A percentile compares a stretch with the other conserved stretches of the same genome.
phyloP scores from a whole-genome alignment of 1,284 basidiomycete species.

The Tausonia pullulans region DNA sequence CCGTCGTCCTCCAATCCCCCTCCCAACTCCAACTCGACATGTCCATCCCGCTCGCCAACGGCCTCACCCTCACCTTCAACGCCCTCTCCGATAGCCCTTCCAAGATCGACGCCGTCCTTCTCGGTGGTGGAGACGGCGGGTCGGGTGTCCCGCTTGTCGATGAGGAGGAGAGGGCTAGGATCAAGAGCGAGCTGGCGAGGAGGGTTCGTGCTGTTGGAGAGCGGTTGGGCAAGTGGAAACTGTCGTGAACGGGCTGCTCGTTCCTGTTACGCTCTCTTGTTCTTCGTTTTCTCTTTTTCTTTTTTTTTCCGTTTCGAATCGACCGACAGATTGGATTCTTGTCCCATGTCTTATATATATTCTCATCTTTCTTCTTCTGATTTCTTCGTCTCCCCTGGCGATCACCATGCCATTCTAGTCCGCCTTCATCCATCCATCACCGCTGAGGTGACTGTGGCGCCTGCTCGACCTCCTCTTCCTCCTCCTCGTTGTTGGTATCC shows the following conservation, averaged over 20 bases:
- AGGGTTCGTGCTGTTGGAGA: constrained; percentile 6
- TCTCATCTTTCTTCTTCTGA: too few species aligned
- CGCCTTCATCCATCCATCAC: too few species aligned
- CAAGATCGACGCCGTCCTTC: neutral
- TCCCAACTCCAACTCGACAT: constrained; percentile 2
- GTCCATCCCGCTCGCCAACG: constrained; percentile 1
- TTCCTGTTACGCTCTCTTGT: too few species aligned
- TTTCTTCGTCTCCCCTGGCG: too few species aligned
- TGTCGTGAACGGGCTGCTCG: too few species aligned
- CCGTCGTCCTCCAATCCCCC: neutral
- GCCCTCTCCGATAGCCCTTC: constrained; percentile 1
- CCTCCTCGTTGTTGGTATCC: neutral
- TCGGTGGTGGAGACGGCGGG: neutral
- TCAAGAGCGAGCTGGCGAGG: constrained; percentile 1
- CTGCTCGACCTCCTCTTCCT: neutral
- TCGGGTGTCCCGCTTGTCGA: neutral
- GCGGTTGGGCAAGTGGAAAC: constrained; percentile 4
- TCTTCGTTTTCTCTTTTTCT: too few species aligned
- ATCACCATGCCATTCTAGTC: too few species aligned
- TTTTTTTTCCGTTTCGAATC: too few species aligned
- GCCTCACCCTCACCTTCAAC: constrained; percentile 6
- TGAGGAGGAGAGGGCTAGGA: constrained; percentile 5
- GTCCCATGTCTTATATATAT: too few species aligned
- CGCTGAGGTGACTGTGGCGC: too few species aligned
- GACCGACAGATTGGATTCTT: too few species aligned